These are phyloP conservation scores for Globisporangium irregulare DNA, from an alignment of 352 stramenopile genomes.

Conservation along the genomic window DNA sequence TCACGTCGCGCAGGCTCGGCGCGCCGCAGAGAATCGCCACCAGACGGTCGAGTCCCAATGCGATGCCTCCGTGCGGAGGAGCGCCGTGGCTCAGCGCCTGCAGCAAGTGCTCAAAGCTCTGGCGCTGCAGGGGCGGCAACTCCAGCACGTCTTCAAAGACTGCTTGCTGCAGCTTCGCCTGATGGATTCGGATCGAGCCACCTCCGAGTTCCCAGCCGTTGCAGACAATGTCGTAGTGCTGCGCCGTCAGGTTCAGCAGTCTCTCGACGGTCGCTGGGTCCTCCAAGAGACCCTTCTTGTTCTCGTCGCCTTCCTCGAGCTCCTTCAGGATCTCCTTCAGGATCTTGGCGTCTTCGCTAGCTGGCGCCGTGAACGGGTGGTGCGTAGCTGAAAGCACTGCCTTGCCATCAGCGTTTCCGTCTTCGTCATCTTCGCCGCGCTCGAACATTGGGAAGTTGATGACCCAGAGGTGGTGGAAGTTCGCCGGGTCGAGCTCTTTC, in stretches of 20 bases:
- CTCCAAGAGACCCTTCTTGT: constrained; percentile 39
- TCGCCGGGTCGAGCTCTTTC: constrained; percentile 55
- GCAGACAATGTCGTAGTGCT: constrained; percentile 89
- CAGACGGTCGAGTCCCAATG: constrained; percentile 82
- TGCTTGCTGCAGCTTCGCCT: constrained; percentile 61
- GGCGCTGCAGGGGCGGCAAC: constrained; percentile 54
- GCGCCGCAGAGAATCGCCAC: constrained; percentile 80
- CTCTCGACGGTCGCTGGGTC: constrained; percentile 50
- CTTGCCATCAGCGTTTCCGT: constrained; percentile 22
- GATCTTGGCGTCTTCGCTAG: constrained; percentile 38
- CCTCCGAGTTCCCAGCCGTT: constrained; percentile 87
- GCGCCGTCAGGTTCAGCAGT: constrained; percentile 57
- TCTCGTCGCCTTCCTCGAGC: constrained; percentile 5
- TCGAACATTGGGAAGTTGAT: constrained; percentile 90
- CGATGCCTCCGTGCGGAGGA: constrained; percentile 83
- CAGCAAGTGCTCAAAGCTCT: constrained; percentile 85
- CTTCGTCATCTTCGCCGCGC: constrained; percentile 51
- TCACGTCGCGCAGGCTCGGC: constrained; percentile 82
- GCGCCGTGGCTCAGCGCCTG: constrained; percentile 74
- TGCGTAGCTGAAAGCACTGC: constrained; percentile 70
- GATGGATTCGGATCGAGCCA: constrained; percentile 85
- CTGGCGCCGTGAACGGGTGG: constrained; percentile 84
- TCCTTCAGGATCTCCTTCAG: constrained; percentile 43
- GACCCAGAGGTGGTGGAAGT: constrained; percentile 84
- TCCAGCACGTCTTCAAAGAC: constrained; percentile 81